Evolutionary conservation across 495 filamentous ascomycete genomes (phyloP).

Genomic region (Tirmania nivea): DNA sequence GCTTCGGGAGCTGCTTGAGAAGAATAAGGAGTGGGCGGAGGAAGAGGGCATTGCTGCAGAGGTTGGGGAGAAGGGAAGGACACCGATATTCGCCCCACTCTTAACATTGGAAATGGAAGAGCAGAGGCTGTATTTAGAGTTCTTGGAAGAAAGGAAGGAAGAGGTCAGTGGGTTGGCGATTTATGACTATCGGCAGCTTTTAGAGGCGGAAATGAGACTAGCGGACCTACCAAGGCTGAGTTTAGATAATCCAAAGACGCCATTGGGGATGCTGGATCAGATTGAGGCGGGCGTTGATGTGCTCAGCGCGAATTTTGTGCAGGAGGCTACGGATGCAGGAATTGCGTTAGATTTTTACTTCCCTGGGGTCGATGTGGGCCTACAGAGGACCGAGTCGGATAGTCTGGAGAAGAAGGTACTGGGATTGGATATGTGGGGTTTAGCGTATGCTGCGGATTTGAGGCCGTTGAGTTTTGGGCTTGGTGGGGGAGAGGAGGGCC

Average conservation of each 20-base stretch:
- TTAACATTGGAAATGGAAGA: slow-evolving; percentile 50
- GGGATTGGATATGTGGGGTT: slow-evolving; percentile 53
- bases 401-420: slow-evolving; percentile 27
- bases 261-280: slow-evolving; percentile 53
- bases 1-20: slow-evolving; percentile 36
- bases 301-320: slow-evolving; percentile 53
- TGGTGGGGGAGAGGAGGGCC: neutral
- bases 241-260: slow-evolving; percentile 41
- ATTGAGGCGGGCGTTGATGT: slow-evolving; percentile 58
- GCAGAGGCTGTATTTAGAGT: slow-evolving; percentile 55
- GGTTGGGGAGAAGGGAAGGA: slow-evolving; percentile 7
- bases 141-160: slow-evolving; percentile 33
- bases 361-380: slow-evolving; percentile 1
- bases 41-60: slow-evolving; percentile 2
- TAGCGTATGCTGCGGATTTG: slow-evolving; percentile 33
- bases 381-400: neutral
- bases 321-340: slow-evolving; percentile 55
- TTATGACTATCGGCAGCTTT: slow-evolving; percentile 38
- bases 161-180: slow-evolving; percentile 57
- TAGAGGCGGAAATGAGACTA: slow-evolving; percentile 21
- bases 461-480: slow-evolving; percentile 29
- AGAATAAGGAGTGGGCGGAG: slow-evolving; percentile 20
- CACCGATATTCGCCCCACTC: slow-evolving; percentile 54
- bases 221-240: slow-evolving; percentile 47
- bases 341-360: slow-evolving; percentile 69